A percentile compares a stretch with the other conserved stretches of the same genome.
Evolutionary conservation across 495 filamentous ascomycete genomes (phyloP).

Genomic region (Aspergillus nidulans): DNA sequence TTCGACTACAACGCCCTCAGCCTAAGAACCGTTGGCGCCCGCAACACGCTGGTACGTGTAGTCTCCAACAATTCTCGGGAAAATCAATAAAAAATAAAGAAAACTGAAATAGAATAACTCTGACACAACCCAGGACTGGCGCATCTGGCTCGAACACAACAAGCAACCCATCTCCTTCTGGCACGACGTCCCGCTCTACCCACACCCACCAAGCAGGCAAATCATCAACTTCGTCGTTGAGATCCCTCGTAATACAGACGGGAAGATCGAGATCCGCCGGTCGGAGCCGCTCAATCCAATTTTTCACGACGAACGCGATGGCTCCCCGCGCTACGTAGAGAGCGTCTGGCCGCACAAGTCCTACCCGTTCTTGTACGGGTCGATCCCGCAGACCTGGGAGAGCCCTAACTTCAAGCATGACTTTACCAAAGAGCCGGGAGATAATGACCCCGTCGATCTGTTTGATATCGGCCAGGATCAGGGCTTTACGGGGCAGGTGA

Average conservation of each 20-base stretch:
- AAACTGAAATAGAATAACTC: not conserved
- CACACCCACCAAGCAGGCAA: not conserved
- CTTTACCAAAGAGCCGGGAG: not conserved
- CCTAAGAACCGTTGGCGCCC: not conserved
- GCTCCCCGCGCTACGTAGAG: constrained; percentile 1
- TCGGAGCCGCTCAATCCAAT: not conserved
- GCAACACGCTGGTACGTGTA: not conserved
- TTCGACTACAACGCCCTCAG: constrained; percentile 6
- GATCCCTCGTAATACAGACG: not conserved
- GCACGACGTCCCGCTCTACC: constrained; percentile 5
- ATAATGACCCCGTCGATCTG: constrained; percentile 3
- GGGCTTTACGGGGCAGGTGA: not conserved
- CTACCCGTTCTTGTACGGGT: constrained; percentile 2
- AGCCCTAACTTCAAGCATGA: constrained; percentile 1
- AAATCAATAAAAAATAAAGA: no score
- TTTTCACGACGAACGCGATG: constrained; percentile 1
- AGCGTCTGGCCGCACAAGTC: not conserved
- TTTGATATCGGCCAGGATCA: constrained; percentile 2
- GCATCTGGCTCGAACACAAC: constrained; percentile 1
- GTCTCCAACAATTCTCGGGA: not conserved
- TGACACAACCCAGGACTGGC: not conserved
- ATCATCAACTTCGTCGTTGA: constrained; percentile 6
- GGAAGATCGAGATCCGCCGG: constrained; percentile 3
- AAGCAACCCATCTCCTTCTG: constrained; percentile 1
- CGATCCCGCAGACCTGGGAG: constrained; percentile 5